Evolutionary conservation across 129 eudicot genomes (phyloP).

Genomic region (Rutidosis leptorrhynchoides): DNA sequence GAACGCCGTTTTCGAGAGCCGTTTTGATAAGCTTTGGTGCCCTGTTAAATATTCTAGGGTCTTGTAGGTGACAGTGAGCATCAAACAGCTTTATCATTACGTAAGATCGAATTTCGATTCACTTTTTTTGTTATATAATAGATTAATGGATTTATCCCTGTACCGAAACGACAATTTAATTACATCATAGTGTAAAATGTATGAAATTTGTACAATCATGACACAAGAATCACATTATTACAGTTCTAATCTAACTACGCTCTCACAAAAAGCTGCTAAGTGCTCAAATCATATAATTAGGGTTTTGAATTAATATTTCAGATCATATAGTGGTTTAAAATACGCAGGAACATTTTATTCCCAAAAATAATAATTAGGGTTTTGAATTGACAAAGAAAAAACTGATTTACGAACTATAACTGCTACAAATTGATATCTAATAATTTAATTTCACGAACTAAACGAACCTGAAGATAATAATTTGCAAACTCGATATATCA

Average conservation of each 20-base stretch:
- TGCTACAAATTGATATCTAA: not conserved
- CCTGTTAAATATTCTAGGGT: slow-evolving; percentile 44
- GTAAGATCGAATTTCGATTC: slow-evolving; percentile 1
- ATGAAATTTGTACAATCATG: too few relatives aligned
- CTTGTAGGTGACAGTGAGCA: slow-evolving; percentile 95
- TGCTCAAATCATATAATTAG: too few relatives aligned
- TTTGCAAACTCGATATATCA: not conserved
- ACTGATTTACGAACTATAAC: not conserved
- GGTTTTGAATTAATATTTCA: too few relatives aligned
- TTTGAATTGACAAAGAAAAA: not conserved
- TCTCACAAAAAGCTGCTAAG: too few relatives aligned
- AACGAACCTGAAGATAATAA: not conserved
- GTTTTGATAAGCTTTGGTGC: slow-evolving; percentile 57
- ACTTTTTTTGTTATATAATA: slow-evolving; percentile 13
- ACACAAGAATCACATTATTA: too few relatives aligned
- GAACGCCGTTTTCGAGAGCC: slow-evolving; percentile 51
- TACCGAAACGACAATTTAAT: not conserved
- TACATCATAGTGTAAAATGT: not conserved
- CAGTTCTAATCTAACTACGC: too few relatives aligned
- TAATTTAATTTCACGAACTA: not conserved
- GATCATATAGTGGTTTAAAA: not conserved
- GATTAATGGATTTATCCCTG: slow-evolving; percentile 6
- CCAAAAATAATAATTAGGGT: not conserved
- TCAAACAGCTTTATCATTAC: slow-evolving; percentile 75
- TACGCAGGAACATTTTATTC: not conserved